Conservation (phyloP, 208 protist species). For the Acanthamoeba triangularis region DNA sequence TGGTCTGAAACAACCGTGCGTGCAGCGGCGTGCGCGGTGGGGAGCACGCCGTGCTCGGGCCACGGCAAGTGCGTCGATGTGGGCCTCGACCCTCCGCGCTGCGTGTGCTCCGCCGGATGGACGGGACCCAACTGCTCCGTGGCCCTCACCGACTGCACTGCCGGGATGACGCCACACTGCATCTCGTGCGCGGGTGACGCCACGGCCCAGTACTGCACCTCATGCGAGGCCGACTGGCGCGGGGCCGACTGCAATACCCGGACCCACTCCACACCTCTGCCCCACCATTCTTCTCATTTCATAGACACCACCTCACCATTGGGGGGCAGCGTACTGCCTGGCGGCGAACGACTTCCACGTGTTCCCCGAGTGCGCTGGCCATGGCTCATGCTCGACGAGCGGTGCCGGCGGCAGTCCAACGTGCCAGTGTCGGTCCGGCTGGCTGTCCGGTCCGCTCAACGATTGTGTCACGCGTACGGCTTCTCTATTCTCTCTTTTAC, state of each 20-base stretch:
- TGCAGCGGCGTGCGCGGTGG: not conserved
- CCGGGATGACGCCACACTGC: too few relatives aligned
- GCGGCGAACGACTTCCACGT: not conserved
- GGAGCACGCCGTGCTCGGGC: not conserved
- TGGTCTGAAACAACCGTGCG: too few relatives aligned
- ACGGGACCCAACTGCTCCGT: not conserved
- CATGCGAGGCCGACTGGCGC: not conserved
- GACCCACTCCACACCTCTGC: not conserved
- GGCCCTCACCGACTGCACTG: not conserved
- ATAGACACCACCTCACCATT: not conserved
- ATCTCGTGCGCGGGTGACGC: too few relatives aligned
- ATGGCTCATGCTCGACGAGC: not conserved
- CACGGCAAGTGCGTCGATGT: constrained; percentile 10
- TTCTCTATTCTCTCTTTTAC: too few relatives aligned
- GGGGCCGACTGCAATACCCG: not conserved
- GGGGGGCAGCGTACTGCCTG: not conserved
- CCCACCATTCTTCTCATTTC: too few relatives aligned
- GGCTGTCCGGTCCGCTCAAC: not conserved
- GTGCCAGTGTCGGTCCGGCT: not conserved
- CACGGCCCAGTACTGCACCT: not conserved
- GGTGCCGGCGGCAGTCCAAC: not conserved
- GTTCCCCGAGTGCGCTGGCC: not conserved
- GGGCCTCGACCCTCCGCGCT: not conserved
- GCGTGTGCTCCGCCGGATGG: not conserved
- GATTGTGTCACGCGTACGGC: not conserved